Base-by-base conservation (phyloP, 768 basidiomycete genomes). In the Calocybe cyanea region DNA sequence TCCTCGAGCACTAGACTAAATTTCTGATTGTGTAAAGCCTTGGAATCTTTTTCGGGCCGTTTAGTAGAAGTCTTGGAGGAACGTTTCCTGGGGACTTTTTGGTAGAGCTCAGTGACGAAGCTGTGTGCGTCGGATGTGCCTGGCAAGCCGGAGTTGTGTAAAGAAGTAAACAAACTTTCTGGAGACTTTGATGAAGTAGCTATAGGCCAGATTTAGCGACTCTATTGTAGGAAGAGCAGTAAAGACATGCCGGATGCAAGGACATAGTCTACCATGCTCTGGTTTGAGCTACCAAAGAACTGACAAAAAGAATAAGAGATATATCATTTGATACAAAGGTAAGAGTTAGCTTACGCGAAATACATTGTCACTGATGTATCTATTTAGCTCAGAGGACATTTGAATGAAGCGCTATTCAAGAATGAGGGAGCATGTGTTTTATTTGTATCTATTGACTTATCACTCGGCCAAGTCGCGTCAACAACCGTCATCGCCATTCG, bases 1-100 rank as follows among this genome's bases (percentile, higher is more conserved):
- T 92, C 92, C 24, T 95, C 92, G n/a, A 92, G 69, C 21, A 97
- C 59, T 48, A 92, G 80, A 11, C 81, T 80, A 60, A 88, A 98
- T 52, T 81, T 84, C 55, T 86, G 86, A 2, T 81, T 74, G 31
- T 73, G 73, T 7, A 89, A 65, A 4, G 76, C 75, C 55, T 84
- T 84, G 7, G 85, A 71, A 43, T 90, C 87, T 57, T 81, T 86
- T 57, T 91, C 89, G 0, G 82, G 80, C 58, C 84, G 84, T 58
- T 74, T 81, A 42, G 82, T 73, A 8, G 78, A 60, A 41, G 67
- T 66, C 17, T 70, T 67, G 9, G 64, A 55, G 4, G 73, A 65
- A 34, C 71, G 73, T 57, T 89, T 92, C 24, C 87, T 78, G 17
- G 94, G 94, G 5, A 74, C 87, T 36, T 81, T 84, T 17, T 70